phyloP scores from a whole-genome alignment of 2,329 filamentous ascomycete species.

The Penicillium palitans region DNA sequence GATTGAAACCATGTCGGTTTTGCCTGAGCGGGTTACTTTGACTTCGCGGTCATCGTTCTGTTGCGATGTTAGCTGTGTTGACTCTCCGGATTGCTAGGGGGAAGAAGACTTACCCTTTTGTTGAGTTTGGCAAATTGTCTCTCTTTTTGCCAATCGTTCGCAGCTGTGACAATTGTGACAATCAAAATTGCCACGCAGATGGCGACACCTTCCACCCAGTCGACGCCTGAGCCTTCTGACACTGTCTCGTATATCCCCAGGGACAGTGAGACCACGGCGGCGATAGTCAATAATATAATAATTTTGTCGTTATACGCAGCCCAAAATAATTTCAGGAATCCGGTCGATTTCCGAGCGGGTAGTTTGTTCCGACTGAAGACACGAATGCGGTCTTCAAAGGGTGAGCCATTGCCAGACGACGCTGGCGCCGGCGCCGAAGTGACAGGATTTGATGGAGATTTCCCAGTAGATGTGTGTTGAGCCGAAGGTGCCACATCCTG shows the following conservation, averaged over 20 bases:
- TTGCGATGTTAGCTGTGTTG: conserved; percentile 21
- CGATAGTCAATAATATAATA: conserved; percentile 67
- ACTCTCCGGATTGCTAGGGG: not conserved
- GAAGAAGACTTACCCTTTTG: conserved; percentile 39
- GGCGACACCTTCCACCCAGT: conserved; percentile 68
- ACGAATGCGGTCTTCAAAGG: conserved; percentile 59
- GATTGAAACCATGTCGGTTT: conserved; percentile 62
- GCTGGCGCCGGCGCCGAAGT: conserved; percentile 2
- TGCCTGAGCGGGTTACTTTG: conserved; percentile 67
- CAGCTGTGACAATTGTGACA: conserved; percentile 62
- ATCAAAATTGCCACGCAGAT: conserved; percentile 66
- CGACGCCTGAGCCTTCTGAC: conserved; percentile 51
- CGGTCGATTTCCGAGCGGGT: conserved; percentile 63
- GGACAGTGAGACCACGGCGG: conserved; percentile 67
- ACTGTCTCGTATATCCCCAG: conserved; percentile 69
- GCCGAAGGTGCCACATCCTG: conserved; percentile 60
- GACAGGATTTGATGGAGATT: conserved; percentile 7
- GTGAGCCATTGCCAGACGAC: conserved; percentile 23
- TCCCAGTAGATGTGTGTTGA: conserved; percentile 19
- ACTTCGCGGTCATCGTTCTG: conserved; percentile 66
- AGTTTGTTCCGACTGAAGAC: conserved; percentile 63
- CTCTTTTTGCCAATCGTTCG: conserved; percentile 70
- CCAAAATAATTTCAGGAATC: conserved; percentile 64
- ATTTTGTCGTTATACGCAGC: conserved; percentile 73
- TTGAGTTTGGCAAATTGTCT: conserved; percentile 65